Conservation (phyloP, 1,284 basidiomycete genomes). For the Pterulicium gracile region DNA sequence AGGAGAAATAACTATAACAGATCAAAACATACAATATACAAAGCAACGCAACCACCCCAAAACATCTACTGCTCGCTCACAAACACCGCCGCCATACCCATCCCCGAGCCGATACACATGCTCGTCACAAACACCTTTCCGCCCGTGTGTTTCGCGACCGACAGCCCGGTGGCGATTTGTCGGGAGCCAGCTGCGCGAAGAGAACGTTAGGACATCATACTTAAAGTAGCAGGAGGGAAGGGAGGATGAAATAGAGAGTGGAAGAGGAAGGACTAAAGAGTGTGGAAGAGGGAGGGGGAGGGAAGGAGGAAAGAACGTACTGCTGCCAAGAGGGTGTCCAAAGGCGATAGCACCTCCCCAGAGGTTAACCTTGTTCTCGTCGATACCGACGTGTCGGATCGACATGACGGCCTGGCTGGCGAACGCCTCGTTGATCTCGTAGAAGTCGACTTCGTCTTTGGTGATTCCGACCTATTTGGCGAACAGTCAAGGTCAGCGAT, state of each 20-base stretch:
- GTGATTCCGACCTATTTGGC: conserved; percentile 45
- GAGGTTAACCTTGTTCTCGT: conserved; percentile 75
- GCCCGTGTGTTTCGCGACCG: conserved; percentile 70
- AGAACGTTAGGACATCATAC: too few relatives aligned
- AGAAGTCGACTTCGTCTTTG: conserved; percentile 59
- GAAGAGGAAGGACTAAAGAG: conserved; percentile 3
- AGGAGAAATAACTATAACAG: too few relatives aligned
- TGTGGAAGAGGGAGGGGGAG: neutral
- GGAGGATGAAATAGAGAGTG: too few relatives aligned
- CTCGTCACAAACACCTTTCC: conserved; percentile 78
- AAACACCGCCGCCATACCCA: conserved; percentile 81
- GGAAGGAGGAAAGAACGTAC: conserved; percentile 30
- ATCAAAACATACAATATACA: conserved; percentile 5
- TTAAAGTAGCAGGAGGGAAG: too few relatives aligned
- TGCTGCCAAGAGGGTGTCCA: conserved; percentile 77
- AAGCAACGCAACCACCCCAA: neutral
- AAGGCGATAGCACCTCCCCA: conserved; percentile 87
- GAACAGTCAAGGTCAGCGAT: too few relatives aligned
- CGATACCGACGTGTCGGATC: conserved; percentile 67
- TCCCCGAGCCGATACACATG: conserved; percentile 94
- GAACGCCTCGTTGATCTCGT: conserved; percentile 93
- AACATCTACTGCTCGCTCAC: conserved; percentile 64
- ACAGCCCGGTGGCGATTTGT: conserved; percentile 79
- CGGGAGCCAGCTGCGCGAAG: conserved; percentile 64
- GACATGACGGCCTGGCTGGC: conserved; percentile 81